Percentiles rank a stretch among this genome's conserved stretches.
These are phyloP conservation scores for Skeletonema tropicum DNA, from an alignment of 108 stramenopile species.

Conservation along the genomic window DNA sequence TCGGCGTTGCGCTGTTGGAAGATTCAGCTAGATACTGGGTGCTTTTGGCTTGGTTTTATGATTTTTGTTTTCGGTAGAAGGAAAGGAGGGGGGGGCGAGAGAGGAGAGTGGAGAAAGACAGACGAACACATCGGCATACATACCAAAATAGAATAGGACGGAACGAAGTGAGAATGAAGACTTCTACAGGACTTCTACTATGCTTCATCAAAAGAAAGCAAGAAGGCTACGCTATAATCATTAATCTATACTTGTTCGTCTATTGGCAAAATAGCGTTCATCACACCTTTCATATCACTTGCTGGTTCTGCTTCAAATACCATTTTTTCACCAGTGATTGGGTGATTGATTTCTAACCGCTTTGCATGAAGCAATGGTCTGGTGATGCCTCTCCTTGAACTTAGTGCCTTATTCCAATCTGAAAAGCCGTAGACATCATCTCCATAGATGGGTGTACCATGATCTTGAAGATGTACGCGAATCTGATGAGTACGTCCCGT, in stretches of 20 bases:
- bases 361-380: conserved; percentile 93
- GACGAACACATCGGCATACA: too few relatives aligned
- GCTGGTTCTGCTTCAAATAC: conserved; percentile 85
- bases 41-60: not conserved
- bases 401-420: conserved; percentile 88
- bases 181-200: too few relatives aligned
- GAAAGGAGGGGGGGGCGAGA: too few relatives aligned
- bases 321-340: conserved; percentile 84
- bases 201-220: too few relatives aligned
- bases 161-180: too few relatives aligned
- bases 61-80: conserved; percentile 5
- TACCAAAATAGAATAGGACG: too few relatives aligned
- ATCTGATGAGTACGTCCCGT: conserved; percentile 97
- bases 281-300: conserved; percentile 79
- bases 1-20: too few relatives aligned
- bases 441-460: conserved; percentile 93
- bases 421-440: conserved; percentile 94
- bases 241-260: conserved; percentile 23
- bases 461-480: conserved; percentile 92
- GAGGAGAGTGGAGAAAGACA: too few relatives aligned
- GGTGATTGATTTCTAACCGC: conserved; percentile 84
- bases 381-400: conserved; percentile 70
- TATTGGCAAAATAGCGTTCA: conserved; percentile 72
- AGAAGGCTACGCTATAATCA: not conserved
- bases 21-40: too few relatives aligned